phyloP scores from a whole-genome alignment of 1,284 basidiomycete genomes.

The Clitocybe nebularis region DNA sequence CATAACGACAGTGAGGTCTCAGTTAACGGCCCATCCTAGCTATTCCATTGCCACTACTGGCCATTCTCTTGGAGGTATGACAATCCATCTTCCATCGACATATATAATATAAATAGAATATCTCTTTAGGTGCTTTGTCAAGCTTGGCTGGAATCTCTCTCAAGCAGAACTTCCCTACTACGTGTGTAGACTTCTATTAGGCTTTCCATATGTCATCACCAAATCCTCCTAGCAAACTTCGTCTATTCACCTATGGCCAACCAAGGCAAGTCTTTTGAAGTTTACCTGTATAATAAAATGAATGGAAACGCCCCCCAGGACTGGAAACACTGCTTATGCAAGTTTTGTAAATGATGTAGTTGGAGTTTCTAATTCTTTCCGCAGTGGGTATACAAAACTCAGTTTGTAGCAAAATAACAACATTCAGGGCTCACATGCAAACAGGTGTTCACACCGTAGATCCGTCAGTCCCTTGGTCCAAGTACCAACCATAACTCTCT shows the following conservation, averaged over 20 bases:
- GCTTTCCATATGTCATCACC: background rate
- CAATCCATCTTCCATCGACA: background rate
- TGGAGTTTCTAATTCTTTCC: constrained; percentile 21
- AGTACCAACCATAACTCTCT: constrained; percentile 35
- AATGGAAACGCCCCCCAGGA: constrained; percentile 6
- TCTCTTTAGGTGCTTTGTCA: constrained; percentile 32
- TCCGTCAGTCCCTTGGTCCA: constrained; percentile 37
- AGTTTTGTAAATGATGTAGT: constrained; percentile 35
- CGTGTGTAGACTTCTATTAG: constrained; percentile 19
- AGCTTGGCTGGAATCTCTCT: constrained; percentile 37
- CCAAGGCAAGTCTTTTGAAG: constrained; percentile 27
- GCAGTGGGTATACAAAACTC: background rate
- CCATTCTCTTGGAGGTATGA: constrained; percentile 37
- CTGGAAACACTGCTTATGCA: constrained; percentile 33
- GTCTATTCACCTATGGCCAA: constrained; percentile 41
- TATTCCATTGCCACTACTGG: constrained; percentile 41
- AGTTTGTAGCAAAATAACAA: background rate
- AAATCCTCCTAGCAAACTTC: constrained; percentile 21
- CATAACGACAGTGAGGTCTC: constrained; percentile 19
- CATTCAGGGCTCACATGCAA: background rate
- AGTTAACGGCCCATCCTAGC: constrained; percentile 25
- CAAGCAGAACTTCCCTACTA: constrained; percentile 34
- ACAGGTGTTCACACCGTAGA: constrained; percentile 40
- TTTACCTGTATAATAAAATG: background rate
- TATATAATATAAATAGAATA: background rate